phyloP scores from a whole-genome alignment of 768 basidiomycete genomes.

The Auriscalpium orientale region DNA sequence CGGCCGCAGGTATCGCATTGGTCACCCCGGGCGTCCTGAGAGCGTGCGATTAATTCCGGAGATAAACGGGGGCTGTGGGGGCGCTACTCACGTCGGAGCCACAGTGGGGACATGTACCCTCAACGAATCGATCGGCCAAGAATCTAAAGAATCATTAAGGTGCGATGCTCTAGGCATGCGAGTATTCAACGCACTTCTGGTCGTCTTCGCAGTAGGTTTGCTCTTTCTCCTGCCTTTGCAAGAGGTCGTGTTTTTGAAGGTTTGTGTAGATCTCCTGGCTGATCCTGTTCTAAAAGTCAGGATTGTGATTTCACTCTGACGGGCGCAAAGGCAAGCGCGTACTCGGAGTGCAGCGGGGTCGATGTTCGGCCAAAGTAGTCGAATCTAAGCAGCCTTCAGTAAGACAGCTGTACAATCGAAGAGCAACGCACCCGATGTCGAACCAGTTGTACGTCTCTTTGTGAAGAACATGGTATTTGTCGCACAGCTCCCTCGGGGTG shows the following conservation, averaged over 20 bases:
- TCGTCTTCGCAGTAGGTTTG: constrained; percentile 96
- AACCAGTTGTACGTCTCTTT: constrained; percentile 97
- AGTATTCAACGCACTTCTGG: constrained; percentile 46
- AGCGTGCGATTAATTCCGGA: not conserved
- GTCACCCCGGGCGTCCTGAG: constrained; percentile 91
- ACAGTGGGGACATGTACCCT: constrained; percentile 96
- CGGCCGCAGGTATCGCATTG: constrained; percentile 94
- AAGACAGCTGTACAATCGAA: not conserved
- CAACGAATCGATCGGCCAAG: constrained; percentile 94
- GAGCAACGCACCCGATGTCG: constrained; percentile 66
- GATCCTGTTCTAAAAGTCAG: constrained; percentile 46
- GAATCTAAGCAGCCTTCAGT: constrained; percentile 44
- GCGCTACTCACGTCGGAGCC: constrained; percentile 56
- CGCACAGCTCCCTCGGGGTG: constrained; percentile 73
- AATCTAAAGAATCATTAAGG: constrained; percentile 44
- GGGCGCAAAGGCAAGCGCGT: constrained; percentile 16
- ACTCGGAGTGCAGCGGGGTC: constrained; percentile 85
- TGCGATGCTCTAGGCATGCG: constrained; percentile 2
- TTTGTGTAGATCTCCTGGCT: constrained; percentile 85
- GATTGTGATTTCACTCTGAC: not conserved
- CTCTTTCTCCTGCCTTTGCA: constrained; percentile 79
- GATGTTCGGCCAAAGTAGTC: constrained; percentile 97
- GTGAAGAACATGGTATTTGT: constrained; percentile 86
- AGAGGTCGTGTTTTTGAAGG: constrained; percentile 65
- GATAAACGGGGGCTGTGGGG: not conserved